Conservation (phyloP, 2,329 filamentous ascomycete genomes). For the Penicillium sp. region DNA sequence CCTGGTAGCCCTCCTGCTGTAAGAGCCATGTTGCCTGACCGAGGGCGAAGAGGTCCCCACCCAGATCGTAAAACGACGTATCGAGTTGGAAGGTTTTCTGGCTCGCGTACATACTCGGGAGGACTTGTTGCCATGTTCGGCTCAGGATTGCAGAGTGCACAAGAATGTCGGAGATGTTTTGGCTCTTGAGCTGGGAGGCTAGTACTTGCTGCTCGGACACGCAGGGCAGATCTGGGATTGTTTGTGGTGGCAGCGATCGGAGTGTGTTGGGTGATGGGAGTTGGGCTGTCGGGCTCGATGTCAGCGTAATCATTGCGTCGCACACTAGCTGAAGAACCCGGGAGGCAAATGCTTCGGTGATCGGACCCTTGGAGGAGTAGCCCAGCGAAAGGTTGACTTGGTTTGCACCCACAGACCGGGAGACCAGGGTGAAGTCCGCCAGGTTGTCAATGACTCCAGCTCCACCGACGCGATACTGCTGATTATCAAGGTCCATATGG, state of each 20-base stretch:
- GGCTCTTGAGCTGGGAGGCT: constrained; percentile 41
- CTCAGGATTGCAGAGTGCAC: constrained; percentile 46
- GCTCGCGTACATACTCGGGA: constrained; percentile 29
- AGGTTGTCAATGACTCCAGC: constrained; percentile 47
- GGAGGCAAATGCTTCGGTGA: constrained; percentile 37
- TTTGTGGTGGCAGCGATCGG: constrained; percentile 36
- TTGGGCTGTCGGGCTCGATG: constrained; percentile 37
- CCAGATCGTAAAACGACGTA: constrained; percentile 48
- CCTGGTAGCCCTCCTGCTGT: constrained; percentile 45
- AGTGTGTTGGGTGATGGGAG: constrained; percentile 41
- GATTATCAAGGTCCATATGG: constrained; percentile 43
- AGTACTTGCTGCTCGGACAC: constrained; percentile 31
- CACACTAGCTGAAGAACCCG: constrained; percentile 47
- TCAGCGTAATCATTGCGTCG: constrained; percentile 41
- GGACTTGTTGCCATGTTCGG: constrained; percentile 46
- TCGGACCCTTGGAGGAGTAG: constrained; percentile 42
- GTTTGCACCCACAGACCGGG: constrained; percentile 34
- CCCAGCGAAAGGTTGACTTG: constrained; percentile 42
- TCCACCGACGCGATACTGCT: constrained; percentile 44
- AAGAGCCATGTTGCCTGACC: constrained; percentile 47
- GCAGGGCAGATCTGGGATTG: constrained; percentile 32
- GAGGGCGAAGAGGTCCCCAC: constrained; percentile 47
- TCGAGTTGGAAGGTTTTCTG: constrained; percentile 41
- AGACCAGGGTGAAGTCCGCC: constrained; percentile 45
- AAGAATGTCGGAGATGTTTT: constrained; percentile 44